Base-by-base conservation (phyloP, 306 rosid species). In the Corylus avellana region DNA sequence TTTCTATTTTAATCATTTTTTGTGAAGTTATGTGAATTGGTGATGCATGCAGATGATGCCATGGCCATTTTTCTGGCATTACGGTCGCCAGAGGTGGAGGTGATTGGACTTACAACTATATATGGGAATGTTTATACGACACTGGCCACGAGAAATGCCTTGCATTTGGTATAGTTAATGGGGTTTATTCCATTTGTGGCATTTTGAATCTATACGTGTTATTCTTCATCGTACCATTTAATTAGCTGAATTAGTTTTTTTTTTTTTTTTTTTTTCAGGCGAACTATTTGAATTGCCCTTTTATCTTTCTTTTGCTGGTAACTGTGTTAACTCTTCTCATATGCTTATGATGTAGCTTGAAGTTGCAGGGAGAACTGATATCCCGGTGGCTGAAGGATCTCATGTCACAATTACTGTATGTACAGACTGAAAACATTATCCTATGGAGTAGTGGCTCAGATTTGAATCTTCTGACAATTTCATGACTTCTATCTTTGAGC, bases 381-480 rank as follows among this genome's bases (percentile, higher is more conserved):
- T 92, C 84, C 97, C 98, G 0, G 97, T 92, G n/a, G 98, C 90
- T 73, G 98, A 94, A 90, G 98, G 98, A 83, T 92, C 98, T 67
- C 97, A 90, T 75, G 90, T 91, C 51, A 92, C 97, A 49, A 73
- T 92, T 79, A 94, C 91, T 68, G 97, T 92, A 90, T 79, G 78
- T 64, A 57, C 14, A 83, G 74, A 46, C 62, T 16, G 20, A 27
- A 62, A 39, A 18, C 51, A 17, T 9, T 22, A 67, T 67, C 50
- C 29, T 32, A 67, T 39, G 72, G 12, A 20, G 27, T 57, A 20
- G 63, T 20, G 63, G 63, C 29, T 57, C 63, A 57, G 27, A n/a
- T 57, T 57, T 13, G 63, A 20, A 59, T 71, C 42, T 58, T 22
- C 59, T 49, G 53, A 49, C 53, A 49, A 49, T 49, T 49, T 49